Conservation (phyloP, 2,329 filamentous ascomycete species). For the Metarhizium guizhouense region DNA sequence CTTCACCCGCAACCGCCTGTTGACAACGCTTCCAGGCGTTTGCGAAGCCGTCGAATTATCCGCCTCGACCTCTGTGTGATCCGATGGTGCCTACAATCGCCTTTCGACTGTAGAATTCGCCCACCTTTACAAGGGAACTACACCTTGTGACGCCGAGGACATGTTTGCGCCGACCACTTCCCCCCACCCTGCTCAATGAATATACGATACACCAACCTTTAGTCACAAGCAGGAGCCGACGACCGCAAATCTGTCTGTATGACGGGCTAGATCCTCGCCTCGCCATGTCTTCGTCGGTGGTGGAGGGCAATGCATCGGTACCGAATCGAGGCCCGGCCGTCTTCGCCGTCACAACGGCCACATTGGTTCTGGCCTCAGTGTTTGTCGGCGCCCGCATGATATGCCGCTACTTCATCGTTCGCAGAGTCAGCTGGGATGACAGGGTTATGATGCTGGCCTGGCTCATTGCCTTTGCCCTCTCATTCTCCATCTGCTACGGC, state of each 20-base stretch:
- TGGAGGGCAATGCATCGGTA: conserved; percentile 12
- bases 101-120: background rate
- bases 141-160: background rate
- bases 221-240: background rate
- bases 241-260: background rate
- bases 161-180: conserved; percentile 1
- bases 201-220: background rate
- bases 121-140: background rate
- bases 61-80: background rate
- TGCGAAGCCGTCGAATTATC: background rate
- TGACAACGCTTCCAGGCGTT: background rate
- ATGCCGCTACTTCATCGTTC: conserved; percentile 65
- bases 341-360: conserved; percentile 61
- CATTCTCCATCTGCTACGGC: conserved; percentile 57
- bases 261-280: background rate
- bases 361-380: conserved; percentile 58
- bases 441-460: conserved; percentile 74
- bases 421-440: conserved; percentile 66
- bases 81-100: background rate
- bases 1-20: background rate
- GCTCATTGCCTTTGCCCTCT: conserved; percentile 59
- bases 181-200: background rate
- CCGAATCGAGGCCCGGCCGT: conserved; percentile 51
- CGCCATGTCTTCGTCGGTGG: conserved; percentile 8
- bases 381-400: conserved; percentile 70